A percentile compares a stretch with the other conserved stretches of the same genome.
Conservation (phyloP, 345 rosid genomes). For the Passiflora organensis region DNA sequence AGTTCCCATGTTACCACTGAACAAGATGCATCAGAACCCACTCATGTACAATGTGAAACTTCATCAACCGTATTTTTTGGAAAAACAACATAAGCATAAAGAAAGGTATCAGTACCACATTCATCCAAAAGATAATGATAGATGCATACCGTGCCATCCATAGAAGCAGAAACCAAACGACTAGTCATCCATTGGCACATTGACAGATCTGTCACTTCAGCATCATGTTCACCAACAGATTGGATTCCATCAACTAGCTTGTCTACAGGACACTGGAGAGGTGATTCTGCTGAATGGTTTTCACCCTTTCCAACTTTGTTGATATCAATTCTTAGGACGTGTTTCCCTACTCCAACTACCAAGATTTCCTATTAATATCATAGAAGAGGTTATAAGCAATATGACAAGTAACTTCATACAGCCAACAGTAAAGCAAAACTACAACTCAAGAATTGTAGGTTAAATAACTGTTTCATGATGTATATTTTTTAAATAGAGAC, state of each 20-base stretch:
- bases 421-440: too few species aligned
- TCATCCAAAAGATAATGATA: conserved; percentile 7
- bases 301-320: conserved; percentile 62
- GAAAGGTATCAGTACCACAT: background rate
- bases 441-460: too few species aligned
- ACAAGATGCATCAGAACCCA: too few species aligned
- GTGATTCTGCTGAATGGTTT: conserved; percentile 62
- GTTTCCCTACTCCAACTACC: conserved; percentile 72
- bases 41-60: too few species aligned
- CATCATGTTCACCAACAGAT: conserved; percentile 83
- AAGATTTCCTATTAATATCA: conserved; percentile 58
- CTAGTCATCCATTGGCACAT: conserved; percentile 91
- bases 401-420: background rate
- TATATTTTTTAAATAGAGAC: too few species aligned
- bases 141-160: conserved; percentile 79
- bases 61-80: background rate
- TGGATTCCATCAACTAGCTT: conserved; percentile 67
- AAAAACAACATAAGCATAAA: background rate
- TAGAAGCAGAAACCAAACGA: conserved; percentile 78
- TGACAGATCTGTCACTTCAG: conserved; percentile 88
- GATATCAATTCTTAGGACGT: conserved; percentile 63
- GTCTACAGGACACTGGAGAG: conserved; percentile 64
- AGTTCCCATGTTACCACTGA: too few species aligned
- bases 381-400: background rate
- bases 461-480: too few species aligned